Conservation (phyloP, 257 asterid species). For the Eucommia ulmoides region DNA sequence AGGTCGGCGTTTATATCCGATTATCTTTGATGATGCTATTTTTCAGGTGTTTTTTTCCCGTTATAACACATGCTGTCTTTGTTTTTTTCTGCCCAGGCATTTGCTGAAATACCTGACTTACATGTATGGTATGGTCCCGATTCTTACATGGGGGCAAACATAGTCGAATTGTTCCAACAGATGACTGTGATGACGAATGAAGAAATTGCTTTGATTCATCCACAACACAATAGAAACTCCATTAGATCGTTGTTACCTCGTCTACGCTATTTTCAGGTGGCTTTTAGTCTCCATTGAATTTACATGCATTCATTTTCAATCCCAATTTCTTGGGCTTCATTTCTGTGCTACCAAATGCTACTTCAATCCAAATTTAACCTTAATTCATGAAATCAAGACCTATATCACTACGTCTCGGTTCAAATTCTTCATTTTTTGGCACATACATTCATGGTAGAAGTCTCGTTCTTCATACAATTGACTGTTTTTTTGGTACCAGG, state of each 20-base stretch:
- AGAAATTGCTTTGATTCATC: conserved; percentile 81
- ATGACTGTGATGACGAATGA: conserved; percentile 85
- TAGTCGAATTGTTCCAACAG: conserved; percentile 70
- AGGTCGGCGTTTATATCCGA: conserved; percentile 32
- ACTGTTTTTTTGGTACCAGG: conserved; percentile 30
- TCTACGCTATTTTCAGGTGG: conserved; percentile 86
- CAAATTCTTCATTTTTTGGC: too few relatives aligned
- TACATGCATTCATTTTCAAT: too few relatives aligned
- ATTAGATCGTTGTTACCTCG: conserved; percentile 81
- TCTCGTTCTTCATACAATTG: too few relatives aligned
- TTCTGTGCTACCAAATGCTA: too few relatives aligned
- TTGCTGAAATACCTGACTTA: conserved; percentile 64
- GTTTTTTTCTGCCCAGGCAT: conserved; percentile 44
- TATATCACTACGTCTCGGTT: too few relatives aligned
- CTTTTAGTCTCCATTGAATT: too few relatives aligned
- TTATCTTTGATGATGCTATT: neutral
- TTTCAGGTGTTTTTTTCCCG: too few relatives aligned
- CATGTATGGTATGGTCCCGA: conserved; percentile 92
- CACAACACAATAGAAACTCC: conserved; percentile 47
- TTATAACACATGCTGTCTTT: neutral
- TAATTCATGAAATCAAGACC: too few relatives aligned
- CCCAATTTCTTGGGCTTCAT: too few relatives aligned
- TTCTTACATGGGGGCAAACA: conserved; percentile 96
- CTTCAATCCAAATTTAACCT: too few relatives aligned
- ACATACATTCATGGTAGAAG: too few relatives aligned